A percentile compares a stretch with the other conserved stretches of the same genome.
Evolutionary conservation across 306 rosid genomes (phyloP).

Genomic region (Inga leiocalycina): DNA sequence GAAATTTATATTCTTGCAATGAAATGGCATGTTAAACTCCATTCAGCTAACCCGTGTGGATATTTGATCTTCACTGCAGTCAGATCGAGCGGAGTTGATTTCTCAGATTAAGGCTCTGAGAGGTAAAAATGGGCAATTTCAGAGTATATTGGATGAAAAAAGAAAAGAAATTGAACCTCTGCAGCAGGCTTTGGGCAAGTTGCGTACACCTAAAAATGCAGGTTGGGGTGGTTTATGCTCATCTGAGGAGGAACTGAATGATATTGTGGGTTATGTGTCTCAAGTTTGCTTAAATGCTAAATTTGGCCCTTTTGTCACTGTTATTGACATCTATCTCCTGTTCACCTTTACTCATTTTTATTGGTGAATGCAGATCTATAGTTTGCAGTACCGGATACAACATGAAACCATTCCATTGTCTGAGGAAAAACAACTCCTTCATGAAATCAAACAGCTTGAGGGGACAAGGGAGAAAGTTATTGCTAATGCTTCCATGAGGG

Average conservation of each 20-base stretch:
- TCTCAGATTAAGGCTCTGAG: conserved; percentile 79
- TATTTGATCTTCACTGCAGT: conserved; percentile 48
- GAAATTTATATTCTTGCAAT: neutral
- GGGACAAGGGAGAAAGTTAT: conserved; percentile 86
- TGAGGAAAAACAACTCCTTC: conserved; percentile 89
- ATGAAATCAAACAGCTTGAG: conserved; percentile 93
- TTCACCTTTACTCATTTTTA: conserved; percentile 21
- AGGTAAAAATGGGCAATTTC: conserved; percentile 68
- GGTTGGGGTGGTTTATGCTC: conserved; percentile 80
- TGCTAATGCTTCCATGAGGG: conserved; percentile 83
- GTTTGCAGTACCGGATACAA: conserved; percentile 78
- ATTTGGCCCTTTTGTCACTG: conserved; percentile 26
- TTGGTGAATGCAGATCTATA: conserved; percentile 64
- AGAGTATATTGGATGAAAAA: conserved; percentile 71
- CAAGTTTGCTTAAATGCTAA: conserved; percentile 25
- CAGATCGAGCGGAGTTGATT: conserved; percentile 69
- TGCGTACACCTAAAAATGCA: conserved; percentile 68
- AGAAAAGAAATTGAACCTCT: conserved; percentile 84
- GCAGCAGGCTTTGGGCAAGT: conserved; percentile 86
- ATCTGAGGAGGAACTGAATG: conserved; percentile 91
- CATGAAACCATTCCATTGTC: conserved; percentile 91
- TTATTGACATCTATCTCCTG: neutral
- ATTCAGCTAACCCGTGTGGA: conserved; percentile 12
- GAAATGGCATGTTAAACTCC: neutral
- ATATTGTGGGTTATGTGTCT: conserved; percentile 49